These are phyloP conservation scores for Wickerhamiella vanderwaltii DNA, from an alignment of 805 yeast species.

Conservation along the genomic window DNA sequence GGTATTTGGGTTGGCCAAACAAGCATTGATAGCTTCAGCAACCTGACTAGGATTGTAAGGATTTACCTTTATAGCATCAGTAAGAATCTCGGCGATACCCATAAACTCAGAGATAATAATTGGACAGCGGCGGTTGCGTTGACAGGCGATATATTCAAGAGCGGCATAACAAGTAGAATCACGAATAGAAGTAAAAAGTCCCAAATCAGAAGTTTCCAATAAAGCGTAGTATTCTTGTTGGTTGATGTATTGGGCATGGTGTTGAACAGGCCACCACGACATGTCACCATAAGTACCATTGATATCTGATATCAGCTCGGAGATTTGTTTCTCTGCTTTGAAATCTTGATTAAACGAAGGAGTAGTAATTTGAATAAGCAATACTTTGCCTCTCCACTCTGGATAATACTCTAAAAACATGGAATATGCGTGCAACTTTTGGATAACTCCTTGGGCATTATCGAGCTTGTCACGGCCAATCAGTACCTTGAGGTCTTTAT, in stretches of 20 bases:
- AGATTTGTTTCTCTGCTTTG: conserved; percentile 66
- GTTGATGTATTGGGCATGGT: conserved; percentile 79
- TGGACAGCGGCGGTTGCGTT: conserved; percentile 52
- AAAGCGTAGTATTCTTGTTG: conserved; percentile 83
- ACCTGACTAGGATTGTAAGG: conserved; percentile 97
- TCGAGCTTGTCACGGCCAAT: conserved; percentile 93
- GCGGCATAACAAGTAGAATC: conserved; percentile 97
- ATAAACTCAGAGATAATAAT: conserved; percentile 85
- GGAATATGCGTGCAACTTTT: conserved; percentile 84
- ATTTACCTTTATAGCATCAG: conserved; percentile 56
- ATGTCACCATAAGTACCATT: conserved; percentile 76
- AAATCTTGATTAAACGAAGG: conserved; percentile 52
- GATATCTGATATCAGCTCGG: conserved; percentile 69
- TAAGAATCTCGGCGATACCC: conserved; percentile 55
- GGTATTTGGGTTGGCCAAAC: conserved; percentile 39
- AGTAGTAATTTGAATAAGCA: conserved; percentile 81
- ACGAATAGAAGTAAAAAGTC: conserved; percentile 77
- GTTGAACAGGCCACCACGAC: conserved; percentile 78
- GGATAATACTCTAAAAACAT: conserved; percentile 83
- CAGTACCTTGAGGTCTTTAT: conserved; percentile 48
- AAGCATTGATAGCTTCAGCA: conserved; percentile 65
- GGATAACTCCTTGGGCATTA: conserved; percentile 83
- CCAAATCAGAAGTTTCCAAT: conserved; percentile 78
- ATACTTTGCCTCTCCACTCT: conserved; percentile 78
- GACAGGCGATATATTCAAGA: conserved; percentile 78